These are phyloP conservation scores for Acanthamoeba lugdunensis DNA, from an alignment of 208 protist genomes.

Conservation along the genomic window DNA sequence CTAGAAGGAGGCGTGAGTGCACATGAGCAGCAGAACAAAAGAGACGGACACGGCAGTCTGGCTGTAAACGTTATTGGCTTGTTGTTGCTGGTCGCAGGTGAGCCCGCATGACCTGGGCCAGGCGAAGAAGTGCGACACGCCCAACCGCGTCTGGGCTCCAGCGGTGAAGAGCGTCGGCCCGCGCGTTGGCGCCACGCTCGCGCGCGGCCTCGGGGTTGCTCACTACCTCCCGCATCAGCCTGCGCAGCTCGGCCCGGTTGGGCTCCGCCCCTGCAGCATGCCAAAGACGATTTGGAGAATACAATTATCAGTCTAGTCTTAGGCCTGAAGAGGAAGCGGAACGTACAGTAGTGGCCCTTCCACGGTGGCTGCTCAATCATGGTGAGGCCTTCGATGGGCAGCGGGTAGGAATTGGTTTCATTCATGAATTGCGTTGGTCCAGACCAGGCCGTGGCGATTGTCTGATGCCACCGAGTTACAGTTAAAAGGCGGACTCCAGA, in stretches of 20 bases:
- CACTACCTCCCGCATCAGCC: constrained; percentile 64
- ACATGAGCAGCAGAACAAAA: too few species aligned
- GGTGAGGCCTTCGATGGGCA: constrained; percentile 65
- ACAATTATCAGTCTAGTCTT: too few species aligned
- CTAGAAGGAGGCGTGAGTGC: too few species aligned
- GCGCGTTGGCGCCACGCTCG: constrained; percentile 4
- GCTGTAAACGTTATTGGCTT: too few species aligned
- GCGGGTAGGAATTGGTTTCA: constrained; percentile 73
- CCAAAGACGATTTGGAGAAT: too few species aligned
- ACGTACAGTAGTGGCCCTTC: constrained; percentile 58
- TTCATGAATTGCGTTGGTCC: constrained; percentile 85
- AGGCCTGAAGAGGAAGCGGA: too few species aligned
- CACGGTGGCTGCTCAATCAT: background rate
- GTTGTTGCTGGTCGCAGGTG: background rate
- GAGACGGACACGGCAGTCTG: too few species aligned
- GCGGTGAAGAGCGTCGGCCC: background rate
- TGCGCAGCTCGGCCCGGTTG: background rate
- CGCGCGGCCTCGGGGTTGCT: background rate
- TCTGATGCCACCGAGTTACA: background rate
- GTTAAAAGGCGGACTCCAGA: background rate
- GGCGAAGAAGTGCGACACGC: background rate
- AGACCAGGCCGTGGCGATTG: constrained; percentile 84
- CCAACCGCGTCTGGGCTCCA: constrained; percentile 31
- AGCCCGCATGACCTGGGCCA: background rate
- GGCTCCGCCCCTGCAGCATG: constrained; percentile 42